These are phyloP conservation scores for Pelargonium exstipulatum DNA, from an alignment of 441 rosid genomes.

Conservation along the genomic window DNA sequence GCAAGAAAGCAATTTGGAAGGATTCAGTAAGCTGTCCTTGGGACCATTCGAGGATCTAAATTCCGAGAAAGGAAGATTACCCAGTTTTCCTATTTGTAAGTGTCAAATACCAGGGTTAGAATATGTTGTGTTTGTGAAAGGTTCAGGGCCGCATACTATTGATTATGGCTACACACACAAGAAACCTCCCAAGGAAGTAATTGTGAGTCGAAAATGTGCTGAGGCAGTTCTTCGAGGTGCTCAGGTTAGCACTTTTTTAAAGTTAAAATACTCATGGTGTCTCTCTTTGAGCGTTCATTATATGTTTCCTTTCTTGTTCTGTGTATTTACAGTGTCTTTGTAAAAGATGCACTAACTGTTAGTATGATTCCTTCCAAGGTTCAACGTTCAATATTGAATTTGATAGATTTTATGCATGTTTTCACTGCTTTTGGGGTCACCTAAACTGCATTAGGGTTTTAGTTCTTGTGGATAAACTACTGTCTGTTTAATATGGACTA, in stretches of 20 bases:
- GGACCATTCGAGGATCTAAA: conserved; percentile 12
- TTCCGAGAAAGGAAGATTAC: conserved; percentile 15
- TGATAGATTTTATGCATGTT: background rate
- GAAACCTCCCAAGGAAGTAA: conserved; percentile 69
- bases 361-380: background rate
- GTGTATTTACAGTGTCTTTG: background rate
- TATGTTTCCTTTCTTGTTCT: background rate
- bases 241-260: conserved; percentile 44
- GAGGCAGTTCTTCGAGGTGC: conserved; percentile 99
- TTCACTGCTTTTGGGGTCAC: background rate
- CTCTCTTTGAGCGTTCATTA: background rate
- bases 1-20: conserved; percentile 9
- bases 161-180: conserved; percentile 49
- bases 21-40: background rate
- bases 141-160: conserved; percentile 75
- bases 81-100: conserved; percentile 36
- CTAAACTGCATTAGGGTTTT: background rate
- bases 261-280: background rate
- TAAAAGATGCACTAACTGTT: background rate
- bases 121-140: conserved; percentile 75
- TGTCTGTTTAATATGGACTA: background rate
- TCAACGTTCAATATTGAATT: background rate
- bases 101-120: conserved; percentile 77
- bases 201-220: conserved; percentile 92
- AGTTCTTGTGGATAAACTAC: background rate